These are phyloP conservation scores for Delonix regia DNA, from an alignment of 306 rosid genomes.

Conservation along the genomic window DNA sequence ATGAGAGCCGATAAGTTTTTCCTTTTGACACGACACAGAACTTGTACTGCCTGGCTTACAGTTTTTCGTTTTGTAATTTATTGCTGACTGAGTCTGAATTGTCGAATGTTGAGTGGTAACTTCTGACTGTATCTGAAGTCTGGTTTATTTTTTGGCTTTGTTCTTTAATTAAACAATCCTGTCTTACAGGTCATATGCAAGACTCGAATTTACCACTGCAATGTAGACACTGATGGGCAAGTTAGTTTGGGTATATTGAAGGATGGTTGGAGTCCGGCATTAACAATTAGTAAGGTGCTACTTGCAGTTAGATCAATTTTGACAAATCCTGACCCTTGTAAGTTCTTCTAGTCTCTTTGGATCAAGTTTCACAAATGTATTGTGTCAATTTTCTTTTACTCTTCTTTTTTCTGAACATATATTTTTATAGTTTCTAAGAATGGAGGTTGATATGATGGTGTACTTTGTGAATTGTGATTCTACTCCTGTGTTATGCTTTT, in stretches of 20 bases:
- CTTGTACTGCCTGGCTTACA: neutral
- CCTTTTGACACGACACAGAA: neutral
- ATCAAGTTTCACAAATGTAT: neutral
- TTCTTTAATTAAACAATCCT: slow-evolving; percentile 16
- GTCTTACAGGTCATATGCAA: slow-evolving; percentile 74
- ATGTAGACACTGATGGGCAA: slow-evolving; percentile 66
- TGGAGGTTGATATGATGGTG: neutral
- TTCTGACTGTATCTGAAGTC: neutral
- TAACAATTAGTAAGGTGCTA: slow-evolving; percentile 78
- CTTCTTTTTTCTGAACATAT: neutral
- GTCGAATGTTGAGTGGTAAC: neutral
- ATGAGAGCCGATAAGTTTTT: neutral
- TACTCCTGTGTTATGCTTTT: no score
- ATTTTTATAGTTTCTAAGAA: neutral
- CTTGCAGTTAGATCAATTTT: slow-evolving; percentile 69
- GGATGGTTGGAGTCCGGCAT: slow-evolving; percentile 97
- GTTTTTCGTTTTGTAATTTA: neutral
- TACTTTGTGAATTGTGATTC: neutral
- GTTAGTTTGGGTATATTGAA: slow-evolving; percentile 70
- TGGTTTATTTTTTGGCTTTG: neutral
- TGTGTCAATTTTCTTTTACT: neutral
- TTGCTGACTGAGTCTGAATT: neutral
- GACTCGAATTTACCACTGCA: slow-evolving; percentile 93
- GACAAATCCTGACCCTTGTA: slow-evolving; percentile 80
- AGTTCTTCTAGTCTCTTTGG: slow-evolving; percentile 40